phyloP scores from a whole-genome alignment of 345 rosid genomes.

The Turritis glabra region DNA sequence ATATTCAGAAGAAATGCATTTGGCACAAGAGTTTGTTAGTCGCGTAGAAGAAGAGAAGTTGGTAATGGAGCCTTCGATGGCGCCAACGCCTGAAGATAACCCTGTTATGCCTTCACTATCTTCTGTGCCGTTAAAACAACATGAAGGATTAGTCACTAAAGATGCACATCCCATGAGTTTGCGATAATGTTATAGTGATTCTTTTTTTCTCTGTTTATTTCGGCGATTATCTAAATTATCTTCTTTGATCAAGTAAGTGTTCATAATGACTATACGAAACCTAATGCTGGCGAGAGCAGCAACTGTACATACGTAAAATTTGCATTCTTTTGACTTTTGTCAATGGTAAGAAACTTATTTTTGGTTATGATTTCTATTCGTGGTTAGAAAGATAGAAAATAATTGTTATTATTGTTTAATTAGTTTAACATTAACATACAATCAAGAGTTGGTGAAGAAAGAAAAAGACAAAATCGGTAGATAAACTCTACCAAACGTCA shows the following conservation, averaged over 20 bases:
- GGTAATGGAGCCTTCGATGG: constrained; percentile 28
- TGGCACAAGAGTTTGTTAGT: constrained; percentile 8
- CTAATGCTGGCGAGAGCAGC: neutral
- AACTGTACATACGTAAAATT: constrained; percentile 30
- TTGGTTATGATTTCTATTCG: neutral
- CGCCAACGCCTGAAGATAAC: constrained; percentile 25
- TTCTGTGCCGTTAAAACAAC: neutral
- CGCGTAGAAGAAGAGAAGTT: constrained; percentile 22
- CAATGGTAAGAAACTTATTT: neutral
- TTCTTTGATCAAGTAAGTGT: constrained; percentile 3
- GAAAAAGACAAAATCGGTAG: neutral
- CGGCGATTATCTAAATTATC: neutral
- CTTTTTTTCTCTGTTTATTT: neutral
- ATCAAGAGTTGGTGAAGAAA: constrained; percentile 17
- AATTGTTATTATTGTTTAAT: neutral
- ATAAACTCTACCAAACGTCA: constrained; percentile 3
- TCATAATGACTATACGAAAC: constrained; percentile 25
- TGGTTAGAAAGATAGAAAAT: neutral
- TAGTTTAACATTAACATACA: neutral
- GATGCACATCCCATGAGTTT: constrained; percentile 4
- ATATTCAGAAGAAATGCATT: constrained; percentile 22
- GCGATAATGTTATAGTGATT: neutral
- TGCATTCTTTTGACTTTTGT: neutral
- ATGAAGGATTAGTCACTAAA: constrained; percentile 1
- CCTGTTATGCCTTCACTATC: constrained; percentile 1